Evolutionary conservation across 2,329 filamentous ascomycete species (phyloP).

Genomic region (Claviceps capensis): DNA sequence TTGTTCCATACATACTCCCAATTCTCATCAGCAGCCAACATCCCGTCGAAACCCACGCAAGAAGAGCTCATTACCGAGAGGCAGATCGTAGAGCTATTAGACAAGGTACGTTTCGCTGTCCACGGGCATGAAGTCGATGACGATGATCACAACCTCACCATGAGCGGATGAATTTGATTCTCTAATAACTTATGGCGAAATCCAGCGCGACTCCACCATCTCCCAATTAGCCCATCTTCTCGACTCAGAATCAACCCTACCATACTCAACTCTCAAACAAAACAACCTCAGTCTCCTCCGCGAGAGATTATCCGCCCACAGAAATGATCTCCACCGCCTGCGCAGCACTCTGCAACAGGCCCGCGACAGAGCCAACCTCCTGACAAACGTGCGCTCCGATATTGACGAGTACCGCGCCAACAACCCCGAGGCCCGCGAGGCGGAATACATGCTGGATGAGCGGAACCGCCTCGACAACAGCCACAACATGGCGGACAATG

Average conservation of each 20-base stretch:
- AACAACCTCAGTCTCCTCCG: constrained; percentile 87
- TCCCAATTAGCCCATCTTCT: constrained; percentile 75
- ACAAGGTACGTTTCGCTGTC: constrained; percentile 37
- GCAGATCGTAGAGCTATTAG: constrained; percentile 71
- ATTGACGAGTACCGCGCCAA: constrained; percentile 77
- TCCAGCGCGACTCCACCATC: constrained; percentile 67
- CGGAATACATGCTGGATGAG: constrained; percentile 95
- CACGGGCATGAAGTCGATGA: background rate
- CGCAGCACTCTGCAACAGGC: constrained; percentile 60
- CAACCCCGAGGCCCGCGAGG: constrained; percentile 72
- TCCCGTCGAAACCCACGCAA: constrained; percentile 70
- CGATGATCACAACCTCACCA: background rate
- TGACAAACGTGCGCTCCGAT: constrained; percentile 81
- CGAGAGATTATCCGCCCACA: constrained; percentile 79
- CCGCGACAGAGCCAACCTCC: constrained; percentile 76
- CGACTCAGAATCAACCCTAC: constrained; percentile 79
- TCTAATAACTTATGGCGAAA: background rate
- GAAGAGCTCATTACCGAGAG: constrained; percentile 70
- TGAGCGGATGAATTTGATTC: background rate
- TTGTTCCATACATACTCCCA: constrained; percentile 81
- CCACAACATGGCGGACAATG: constrained; percentile 76
- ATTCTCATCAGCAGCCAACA: constrained; percentile 66
- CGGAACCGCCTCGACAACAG: constrained; percentile 74
- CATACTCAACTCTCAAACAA: constrained; percentile 87
- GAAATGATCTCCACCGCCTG: constrained; percentile 65